A percentile compares a stretch with the other conserved stretches of the same genome.
Evolutionary conservation across 2,329 filamentous ascomycete species (phyloP).

Genomic region (Lachnellula arida): DNA sequence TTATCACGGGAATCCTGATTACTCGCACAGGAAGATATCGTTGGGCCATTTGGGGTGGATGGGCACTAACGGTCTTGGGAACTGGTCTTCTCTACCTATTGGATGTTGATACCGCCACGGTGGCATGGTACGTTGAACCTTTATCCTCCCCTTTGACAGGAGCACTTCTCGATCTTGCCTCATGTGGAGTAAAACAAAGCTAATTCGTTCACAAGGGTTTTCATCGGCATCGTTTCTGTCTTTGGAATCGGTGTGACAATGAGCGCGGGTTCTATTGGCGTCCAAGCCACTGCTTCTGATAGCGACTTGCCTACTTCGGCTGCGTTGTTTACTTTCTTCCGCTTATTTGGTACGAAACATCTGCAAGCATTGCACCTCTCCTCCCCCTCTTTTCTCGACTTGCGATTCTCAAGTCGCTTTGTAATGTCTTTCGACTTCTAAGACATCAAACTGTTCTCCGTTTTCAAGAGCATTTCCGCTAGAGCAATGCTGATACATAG

Average conservation of each 20-base stretch:
- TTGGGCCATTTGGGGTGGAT: constrained; percentile 49
- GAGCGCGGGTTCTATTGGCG: background rate
- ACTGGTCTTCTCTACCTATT: background rate
- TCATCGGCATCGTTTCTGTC: background rate
- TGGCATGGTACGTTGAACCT: background rate
- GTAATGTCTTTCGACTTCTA: no score
- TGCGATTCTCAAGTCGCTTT: no score
- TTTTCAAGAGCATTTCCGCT: no score
- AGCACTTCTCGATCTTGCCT: no score
- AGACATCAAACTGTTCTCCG: no score
- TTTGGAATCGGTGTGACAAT: background rate
- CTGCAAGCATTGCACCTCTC: no score
- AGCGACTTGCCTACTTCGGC: background rate
- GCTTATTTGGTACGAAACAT: background rate
- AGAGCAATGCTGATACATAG: no score
- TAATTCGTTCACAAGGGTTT: background rate
- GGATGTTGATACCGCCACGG: background rate
- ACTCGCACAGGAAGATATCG: constrained; percentile 40
- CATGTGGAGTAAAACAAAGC: no score
- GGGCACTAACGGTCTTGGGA: constrained; percentile 33
- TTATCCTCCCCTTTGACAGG: no score
- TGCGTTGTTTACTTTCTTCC: constrained; percentile 1
- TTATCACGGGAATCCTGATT: constrained; percentile 45
- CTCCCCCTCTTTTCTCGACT: no score
- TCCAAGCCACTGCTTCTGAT: background rate